Evolutionary conservation across 805 yeast species (phyloP).

Genomic region (Yamadazyma kitorensis): DNA sequence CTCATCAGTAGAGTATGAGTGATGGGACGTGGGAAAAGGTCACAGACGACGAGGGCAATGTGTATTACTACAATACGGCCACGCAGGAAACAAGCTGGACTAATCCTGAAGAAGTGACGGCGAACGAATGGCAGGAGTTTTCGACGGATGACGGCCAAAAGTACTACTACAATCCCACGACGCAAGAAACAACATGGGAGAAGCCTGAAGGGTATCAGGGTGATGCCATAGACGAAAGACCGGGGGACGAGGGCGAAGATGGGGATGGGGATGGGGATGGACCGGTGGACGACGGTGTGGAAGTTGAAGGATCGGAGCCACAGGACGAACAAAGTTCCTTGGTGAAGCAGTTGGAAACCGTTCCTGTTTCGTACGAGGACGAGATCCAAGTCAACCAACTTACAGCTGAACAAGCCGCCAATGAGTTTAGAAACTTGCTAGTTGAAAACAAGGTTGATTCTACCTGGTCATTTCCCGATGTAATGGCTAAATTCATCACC

Average conservation of each 20-base stretch:
- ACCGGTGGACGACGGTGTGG: conserved; percentile 4
- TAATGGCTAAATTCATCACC: conserved; percentile 54
- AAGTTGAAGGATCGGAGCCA: too few species aligned
- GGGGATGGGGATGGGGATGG: conserved; percentile 1
- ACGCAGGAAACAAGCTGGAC: conserved; percentile 81
- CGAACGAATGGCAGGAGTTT: conserved; percentile 39
- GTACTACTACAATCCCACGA: conserved; percentile 65
- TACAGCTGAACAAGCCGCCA: conserved; percentile 32
- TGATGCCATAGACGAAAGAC: not conserved
- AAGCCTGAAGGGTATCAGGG: conserved; percentile 53
- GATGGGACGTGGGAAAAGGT: conserved; percentile 58
- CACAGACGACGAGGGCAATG: conserved; percentile 61
- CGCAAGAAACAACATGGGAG: conserved; percentile 78
- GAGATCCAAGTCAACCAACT: conserved; percentile 2
- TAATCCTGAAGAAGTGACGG: conserved; percentile 56
- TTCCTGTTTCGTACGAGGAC: conserved; percentile 3
- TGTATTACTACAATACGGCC: conserved; percentile 65
- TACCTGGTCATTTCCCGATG: conserved; percentile 70
- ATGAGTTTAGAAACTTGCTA: conserved; percentile 52
- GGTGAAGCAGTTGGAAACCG: conserved; percentile 5
- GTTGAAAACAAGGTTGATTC: conserved; percentile 58
- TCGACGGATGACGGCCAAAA: conserved; percentile 54
- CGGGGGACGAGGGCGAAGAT: conserved; percentile 6
- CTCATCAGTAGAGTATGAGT: conserved; percentile 1
- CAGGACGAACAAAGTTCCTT: not conserved